phyloP scores from a whole-genome alignment of 2,329 filamentous ascomycete genomes.

The Thermomyces lanuginosus region DNA sequence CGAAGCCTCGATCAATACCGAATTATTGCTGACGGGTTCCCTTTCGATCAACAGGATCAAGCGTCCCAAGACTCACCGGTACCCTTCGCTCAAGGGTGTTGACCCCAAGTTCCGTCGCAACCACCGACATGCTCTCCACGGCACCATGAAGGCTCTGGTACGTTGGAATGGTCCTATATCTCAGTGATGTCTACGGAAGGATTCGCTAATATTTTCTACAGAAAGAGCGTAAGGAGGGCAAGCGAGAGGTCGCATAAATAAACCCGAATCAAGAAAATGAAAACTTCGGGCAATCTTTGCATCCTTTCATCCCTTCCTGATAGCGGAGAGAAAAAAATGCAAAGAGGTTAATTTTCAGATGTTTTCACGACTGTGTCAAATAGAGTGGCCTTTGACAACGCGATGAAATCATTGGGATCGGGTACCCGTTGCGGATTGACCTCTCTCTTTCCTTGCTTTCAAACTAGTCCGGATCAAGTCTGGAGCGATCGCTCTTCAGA shows the following conservation, averaged over 20 bases:
- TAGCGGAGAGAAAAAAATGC: slow-evolving; percentile 14
- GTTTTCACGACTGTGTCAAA: no score
- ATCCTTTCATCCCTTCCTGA: slow-evolving; percentile 13
- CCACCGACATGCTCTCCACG: slow-evolving; percentile 98
- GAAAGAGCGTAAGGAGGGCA: slow-evolving; percentile 97
- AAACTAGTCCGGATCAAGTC: no score
- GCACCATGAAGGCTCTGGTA: slow-evolving; percentile 96
- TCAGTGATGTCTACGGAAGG: slow-evolving; percentile 1
- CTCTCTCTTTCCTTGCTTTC: slow-evolving; percentile 6
- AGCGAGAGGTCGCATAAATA: slow-evolving; percentile 67
- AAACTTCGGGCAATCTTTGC: no score
- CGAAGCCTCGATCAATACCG: slow-evolving; percentile 1
- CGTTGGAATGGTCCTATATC: slow-evolving; percentile 23
- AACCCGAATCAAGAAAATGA: slow-evolving; percentile 9
- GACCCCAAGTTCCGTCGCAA: slow-evolving; percentile 99
- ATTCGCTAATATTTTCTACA: slow-evolving; percentile 32
- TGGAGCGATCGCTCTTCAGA: no score
- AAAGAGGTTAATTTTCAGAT: no score
- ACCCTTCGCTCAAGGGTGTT: slow-evolving; percentile 95
- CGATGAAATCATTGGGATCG: no score
- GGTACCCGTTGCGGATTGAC: neutral
- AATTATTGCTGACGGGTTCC: slow-evolving; percentile 3
- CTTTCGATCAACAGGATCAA: slow-evolving; percentile 59
- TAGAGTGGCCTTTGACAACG: no score
- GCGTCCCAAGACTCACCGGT: slow-evolving; percentile 98